Evolutionary conservation across 257 asterid genomes (phyloP).

Genomic region (Rehmannia glutinosa): DNA sequence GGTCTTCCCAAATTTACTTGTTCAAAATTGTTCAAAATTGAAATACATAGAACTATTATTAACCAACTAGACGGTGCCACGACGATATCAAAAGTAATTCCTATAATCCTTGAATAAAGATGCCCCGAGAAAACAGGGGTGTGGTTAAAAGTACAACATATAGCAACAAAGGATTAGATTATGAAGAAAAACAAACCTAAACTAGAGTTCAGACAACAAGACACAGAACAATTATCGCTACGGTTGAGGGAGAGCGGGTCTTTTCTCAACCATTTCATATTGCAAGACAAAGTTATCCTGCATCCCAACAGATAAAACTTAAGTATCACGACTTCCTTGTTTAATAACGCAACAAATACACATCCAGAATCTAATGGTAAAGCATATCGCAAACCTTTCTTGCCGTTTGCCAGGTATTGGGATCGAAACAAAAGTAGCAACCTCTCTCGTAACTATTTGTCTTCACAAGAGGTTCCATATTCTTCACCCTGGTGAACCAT

Average conservation of each 20-base stretch:
- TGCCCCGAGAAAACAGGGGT: neutral
- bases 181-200: constrained; percentile 4
- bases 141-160: constrained; percentile 25
- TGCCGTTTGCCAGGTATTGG: constrained; percentile 63
- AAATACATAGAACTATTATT: no score
- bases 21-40: no score
- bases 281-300: constrained; percentile 77
- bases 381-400: constrained; percentile 50
- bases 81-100: constrained; percentile 13
- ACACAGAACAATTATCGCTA: neutral
- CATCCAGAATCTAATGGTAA: neutral
- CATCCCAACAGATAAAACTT: constrained; percentile 6
- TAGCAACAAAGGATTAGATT: constrained; percentile 13
- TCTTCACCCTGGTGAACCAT: constrained; percentile 65
- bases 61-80: no score
- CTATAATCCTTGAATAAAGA: neutral
- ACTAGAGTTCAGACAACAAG: neutral
- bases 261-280: constrained; percentile 68
- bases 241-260: constrained; percentile 51
- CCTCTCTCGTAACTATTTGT: constrained; percentile 66
- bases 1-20: no score
- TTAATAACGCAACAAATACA: neutral
- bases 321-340: constrained; percentile 1
- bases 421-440: constrained; percentile 65
- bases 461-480: constrained; percentile 67